phyloP scores from a whole-genome alignment of 768 basidiomycete genomes.

The Russula dissimulans region DNA sequence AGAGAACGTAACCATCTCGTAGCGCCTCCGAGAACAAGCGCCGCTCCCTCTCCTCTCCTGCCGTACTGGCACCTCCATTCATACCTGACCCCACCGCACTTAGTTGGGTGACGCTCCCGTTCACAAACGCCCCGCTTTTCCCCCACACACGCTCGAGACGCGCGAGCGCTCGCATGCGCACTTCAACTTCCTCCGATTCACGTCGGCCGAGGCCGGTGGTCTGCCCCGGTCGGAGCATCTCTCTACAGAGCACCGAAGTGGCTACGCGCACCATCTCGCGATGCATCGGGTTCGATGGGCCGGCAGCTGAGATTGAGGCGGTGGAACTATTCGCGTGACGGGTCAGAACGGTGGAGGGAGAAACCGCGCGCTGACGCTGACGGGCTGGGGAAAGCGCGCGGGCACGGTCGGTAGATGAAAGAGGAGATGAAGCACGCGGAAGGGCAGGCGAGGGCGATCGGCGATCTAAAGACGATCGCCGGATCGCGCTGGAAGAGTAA shows the following conservation, averaged over 20 bases:
- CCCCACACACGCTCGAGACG: conserved; percentile 74
- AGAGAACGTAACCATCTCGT: conserved; percentile 78
- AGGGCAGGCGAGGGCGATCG: conserved; percentile 35
- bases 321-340: conserved; percentile 53
- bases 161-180: conserved; percentile 47
- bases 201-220: conserved; percentile 39
- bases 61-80: conserved; percentile 34
- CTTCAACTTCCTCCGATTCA: conserved; percentile 73
- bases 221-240: conserved; percentile 54
- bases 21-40: conserved; percentile 65
- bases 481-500: conserved; percentile 25
- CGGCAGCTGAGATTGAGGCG: conserved; percentile 36
- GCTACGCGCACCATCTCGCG: conserved; percentile 64
- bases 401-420: neutral
- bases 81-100: conserved; percentile 12
- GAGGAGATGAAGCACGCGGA: conserved; percentile 18
- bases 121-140: conserved; percentile 40
- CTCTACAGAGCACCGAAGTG: conserved; percentile 53
- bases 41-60: conserved; percentile 70
- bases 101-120: conserved; percentile 34
- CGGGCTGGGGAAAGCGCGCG: conserved; percentile 3
- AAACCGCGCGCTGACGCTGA: conserved; percentile 21
- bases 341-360: conserved; percentile 33
- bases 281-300: conserved; percentile 43
- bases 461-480: conserved; percentile 25